Base-by-base conservation (phyloP, 208 protist genomes). In the Trypanosoma conorhini region DNA sequence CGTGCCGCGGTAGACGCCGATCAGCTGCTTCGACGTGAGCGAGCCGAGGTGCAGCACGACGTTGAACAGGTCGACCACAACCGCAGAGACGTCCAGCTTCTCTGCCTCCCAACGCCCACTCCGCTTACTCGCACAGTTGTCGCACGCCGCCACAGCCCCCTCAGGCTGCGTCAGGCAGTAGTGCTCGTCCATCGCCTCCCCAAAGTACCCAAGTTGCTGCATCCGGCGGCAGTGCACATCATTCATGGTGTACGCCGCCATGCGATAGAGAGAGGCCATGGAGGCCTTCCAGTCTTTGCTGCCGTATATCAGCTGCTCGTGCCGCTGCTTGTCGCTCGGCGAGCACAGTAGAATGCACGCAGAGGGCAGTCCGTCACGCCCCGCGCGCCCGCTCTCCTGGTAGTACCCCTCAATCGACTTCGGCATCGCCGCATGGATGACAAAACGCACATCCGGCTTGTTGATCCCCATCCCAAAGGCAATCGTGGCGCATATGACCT, bases 401-500 rank as follows among this genome's bases (percentile, higher is more conserved):
- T 98, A 98, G 77, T 99, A 99, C 12, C 88, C 95, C 80, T 99
- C 98, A 51, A 99, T 87, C 9, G 86, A 97, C 81, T 99, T 99
- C 0, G 98, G 98, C 73, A 99, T 89, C 13, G 90, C 80, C 13
- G 97, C 88, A 85, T 99, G 99, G 57, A 99, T 92, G 40, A 99
- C 98, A 75, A 96, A 99, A 54, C 98, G 92, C 7, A 99, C 98
- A 72, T 99, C 95, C 7, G 96, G 91, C 63, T 99, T 99, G 80
- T 99, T 98, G 72, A 99, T 99, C 62, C 97, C 98, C 98, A 99
- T 99, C 30, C 98, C 98, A 76, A 99, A 99, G 24, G 98, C 98
- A 56, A 99, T 97, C 21, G 98, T 99, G 33, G 98, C 98, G 57
- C 91, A 96, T 31, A 99, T 95, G n/a, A 99, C 91, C 26, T 95